A percentile compares a stretch with the other conserved stretches of the same genome.
phyloP scores from a whole-genome alignment of 2,329 filamentous ascomycete species.

The Cercospora sp. region DNA sequence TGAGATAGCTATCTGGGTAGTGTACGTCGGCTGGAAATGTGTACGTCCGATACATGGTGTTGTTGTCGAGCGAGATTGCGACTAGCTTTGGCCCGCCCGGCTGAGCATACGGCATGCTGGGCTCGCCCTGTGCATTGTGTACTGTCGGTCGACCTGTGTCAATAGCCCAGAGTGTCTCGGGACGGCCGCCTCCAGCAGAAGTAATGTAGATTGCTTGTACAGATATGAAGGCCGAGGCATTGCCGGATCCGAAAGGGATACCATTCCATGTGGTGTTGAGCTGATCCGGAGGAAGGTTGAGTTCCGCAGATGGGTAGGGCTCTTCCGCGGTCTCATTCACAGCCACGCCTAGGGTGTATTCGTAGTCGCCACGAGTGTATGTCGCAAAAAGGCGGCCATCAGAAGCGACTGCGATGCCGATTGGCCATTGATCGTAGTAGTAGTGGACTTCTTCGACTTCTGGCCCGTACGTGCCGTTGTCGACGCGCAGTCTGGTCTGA shows the following conservation, averaged over 20 bases:
- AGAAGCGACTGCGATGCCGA: slow-evolving; percentile 48
- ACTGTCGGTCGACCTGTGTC: slow-evolving; percentile 50
- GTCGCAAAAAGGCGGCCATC: slow-evolving; percentile 48
- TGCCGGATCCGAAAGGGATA: slow-evolving; percentile 49
- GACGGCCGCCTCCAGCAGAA: slow-evolving; percentile 37
- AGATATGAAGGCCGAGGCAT: slow-evolving; percentile 44
- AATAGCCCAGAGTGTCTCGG: slow-evolving; percentile 49
- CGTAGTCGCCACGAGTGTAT: slow-evolving; percentile 50
- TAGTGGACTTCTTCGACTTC: slow-evolving; percentile 52
- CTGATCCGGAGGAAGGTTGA: slow-evolving; percentile 40
- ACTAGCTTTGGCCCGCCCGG: slow-evolving; percentile 50
- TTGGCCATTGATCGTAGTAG: slow-evolving; percentile 47
- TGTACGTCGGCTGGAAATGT: slow-evolving; percentile 47
- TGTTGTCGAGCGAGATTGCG: slow-evolving; percentile 45
- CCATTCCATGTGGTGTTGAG: slow-evolving; percentile 46
- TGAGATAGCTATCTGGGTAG: slow-evolving; percentile 51
- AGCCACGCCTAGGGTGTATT: slow-evolving; percentile 51
- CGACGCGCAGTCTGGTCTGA: slow-evolving; percentile 43
- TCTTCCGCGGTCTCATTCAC: slow-evolving; percentile 50
- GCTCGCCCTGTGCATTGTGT: slow-evolving; percentile 40
- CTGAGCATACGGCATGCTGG: slow-evolving; percentile 47
- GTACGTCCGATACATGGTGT: slow-evolving; percentile 45
- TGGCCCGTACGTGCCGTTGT: slow-evolving; percentile 52
- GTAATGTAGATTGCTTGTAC: slow-evolving; percentile 51
- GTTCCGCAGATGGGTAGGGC: slow-evolving; percentile 47